Conservation (phyloP, 345 rosid species). For the Boechera divaricarpa region DNA sequence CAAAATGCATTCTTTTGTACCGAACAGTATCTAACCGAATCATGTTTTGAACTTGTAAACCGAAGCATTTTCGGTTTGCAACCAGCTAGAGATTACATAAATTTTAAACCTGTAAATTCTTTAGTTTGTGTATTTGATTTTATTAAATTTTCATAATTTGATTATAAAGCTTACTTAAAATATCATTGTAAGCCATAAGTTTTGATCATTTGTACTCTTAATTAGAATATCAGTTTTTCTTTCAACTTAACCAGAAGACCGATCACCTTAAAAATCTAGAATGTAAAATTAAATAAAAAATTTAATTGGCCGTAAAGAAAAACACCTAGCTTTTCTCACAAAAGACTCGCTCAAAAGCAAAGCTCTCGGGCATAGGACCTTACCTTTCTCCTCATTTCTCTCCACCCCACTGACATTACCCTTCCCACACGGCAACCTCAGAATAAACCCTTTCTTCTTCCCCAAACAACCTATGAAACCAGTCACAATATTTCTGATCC, state of each 20-base stretch:
- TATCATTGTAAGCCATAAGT: background rate
- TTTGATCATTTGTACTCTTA: background rate
- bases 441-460: conserved; percentile 28
- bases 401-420: conserved; percentile 38
- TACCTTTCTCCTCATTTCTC: conserved; percentile 39
- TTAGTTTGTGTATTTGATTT: background rate
- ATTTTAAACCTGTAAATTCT: too few relatives aligned
- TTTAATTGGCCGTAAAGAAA: background rate
- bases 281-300: background rate
- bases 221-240: too few relatives aligned
- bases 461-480: conserved; percentile 35
- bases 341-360: conserved; percentile 42
- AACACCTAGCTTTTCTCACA: conserved; percentile 36
- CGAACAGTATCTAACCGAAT: background rate
- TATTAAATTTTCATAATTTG: background rate
- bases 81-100: too few relatives aligned
- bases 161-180: background rate
- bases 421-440: conserved; percentile 31
- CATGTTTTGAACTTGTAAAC: background rate
- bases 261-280: background rate
- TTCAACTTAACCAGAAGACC: background rate
- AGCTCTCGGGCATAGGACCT: background rate
- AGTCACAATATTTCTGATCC: conserved; percentile 5
- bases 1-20: background rate
- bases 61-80: too few relatives aligned